Percentiles rank a stretch among this genome's conserved stretches.
phyloP scores from a whole-genome alignment of 805 yeast genomes.

The Metschnikowia rubicola region DNA sequence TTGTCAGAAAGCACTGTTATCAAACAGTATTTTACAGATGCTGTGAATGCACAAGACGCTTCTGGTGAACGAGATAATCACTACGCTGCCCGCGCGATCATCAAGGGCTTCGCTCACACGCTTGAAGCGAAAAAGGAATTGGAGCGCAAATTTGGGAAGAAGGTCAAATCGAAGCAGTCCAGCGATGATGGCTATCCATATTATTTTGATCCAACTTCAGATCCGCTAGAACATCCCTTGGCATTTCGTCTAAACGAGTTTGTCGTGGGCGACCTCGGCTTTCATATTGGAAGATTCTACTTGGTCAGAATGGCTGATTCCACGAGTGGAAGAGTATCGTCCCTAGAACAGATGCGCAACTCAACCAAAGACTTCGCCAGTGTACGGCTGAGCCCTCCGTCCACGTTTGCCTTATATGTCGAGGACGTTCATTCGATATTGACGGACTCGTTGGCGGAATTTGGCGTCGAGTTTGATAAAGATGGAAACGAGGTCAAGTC shows the following conservation, averaged over 20 bases:
- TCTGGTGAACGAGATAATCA: conserved; percentile 38
- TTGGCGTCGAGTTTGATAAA: conserved; percentile 35
- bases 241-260: conserved; percentile 33
- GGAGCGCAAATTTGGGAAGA: conserved; percentile 28
- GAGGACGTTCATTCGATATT: conserved; percentile 38
- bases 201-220: conserved; percentile 39
- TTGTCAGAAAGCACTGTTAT: conserved; percentile 30
- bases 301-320: conserved; percentile 35
- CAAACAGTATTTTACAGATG: conserved; percentile 23
- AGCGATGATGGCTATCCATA: background rate
- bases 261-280: conserved; percentile 40
- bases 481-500: conserved; percentile 27
- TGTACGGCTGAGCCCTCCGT: conserved; percentile 17
- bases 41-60: conserved; percentile 29
- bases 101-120: conserved; percentile 34
- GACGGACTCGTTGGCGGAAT: conserved; percentile 22
- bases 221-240: conserved; percentile 34
- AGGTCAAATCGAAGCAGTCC: conserved; percentile 15
- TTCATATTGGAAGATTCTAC: conserved; percentile 38
- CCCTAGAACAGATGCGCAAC: conserved; percentile 32
- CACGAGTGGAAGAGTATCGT: conserved; percentile 34
- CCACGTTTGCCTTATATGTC: conserved; percentile 39
- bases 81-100: conserved; percentile 33
- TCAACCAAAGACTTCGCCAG: conserved; percentile 15
- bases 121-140: conserved; percentile 30